A percentile compares a stretch with the other conserved stretches of the same genome.
Evolutionary conservation across 306 rosid species (phyloP).

Genomic region (Corylus avellana): DNA sequence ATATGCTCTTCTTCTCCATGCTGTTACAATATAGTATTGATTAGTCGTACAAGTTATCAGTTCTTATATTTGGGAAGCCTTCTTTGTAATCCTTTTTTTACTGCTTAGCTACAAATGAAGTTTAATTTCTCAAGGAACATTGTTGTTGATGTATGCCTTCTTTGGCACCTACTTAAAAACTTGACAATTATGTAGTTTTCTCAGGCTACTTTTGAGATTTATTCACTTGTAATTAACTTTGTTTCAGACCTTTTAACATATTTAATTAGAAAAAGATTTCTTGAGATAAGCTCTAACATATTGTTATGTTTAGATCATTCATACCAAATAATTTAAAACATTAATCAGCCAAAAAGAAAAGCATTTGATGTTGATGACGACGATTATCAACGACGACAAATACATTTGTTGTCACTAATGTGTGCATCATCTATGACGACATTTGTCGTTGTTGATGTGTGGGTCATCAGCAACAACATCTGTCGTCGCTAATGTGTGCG

Average conservation of each 20-base stretch:
- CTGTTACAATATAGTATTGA: conserved; percentile 40
- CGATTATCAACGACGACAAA: no score
- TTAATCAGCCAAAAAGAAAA: no score
- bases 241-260: neutral
- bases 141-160: neutral
- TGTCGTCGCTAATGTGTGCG: no score
- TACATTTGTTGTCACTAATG: no score
- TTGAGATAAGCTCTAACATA: neutral
- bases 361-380: no score
- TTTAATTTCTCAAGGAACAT: neutral
- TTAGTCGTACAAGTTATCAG: conserved; percentile 39
- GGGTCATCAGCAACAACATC: no score
- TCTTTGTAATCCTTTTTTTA: conserved; percentile 23
- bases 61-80: conserved; percentile 29
- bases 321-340: no score
- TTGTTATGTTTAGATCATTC: neutral
- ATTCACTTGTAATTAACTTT: neutral
- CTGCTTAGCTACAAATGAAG: neutral
- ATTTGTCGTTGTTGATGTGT: no score
- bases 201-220: neutral
- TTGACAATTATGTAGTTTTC: neutral
- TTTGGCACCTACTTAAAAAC: neutral
- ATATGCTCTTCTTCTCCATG: neutral
- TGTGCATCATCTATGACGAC: no score
- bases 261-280: neutral